A percentile compares a stretch with the other conserved stretches of the same genome.
phyloP scores from a whole-genome alignment of 805 yeast genomes.

The Yamadazyma insecticola region DNA sequence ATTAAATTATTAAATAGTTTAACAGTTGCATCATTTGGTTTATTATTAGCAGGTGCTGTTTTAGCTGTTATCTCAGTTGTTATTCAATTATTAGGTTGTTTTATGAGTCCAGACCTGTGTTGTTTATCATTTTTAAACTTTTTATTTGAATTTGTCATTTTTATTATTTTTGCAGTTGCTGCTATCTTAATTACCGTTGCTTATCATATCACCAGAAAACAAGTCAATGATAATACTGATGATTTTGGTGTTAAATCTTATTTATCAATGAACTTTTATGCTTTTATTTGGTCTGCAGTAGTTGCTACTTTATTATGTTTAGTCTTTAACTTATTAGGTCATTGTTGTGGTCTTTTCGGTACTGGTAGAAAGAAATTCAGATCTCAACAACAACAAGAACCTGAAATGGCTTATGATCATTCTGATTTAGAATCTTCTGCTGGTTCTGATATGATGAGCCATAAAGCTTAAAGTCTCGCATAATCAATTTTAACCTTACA shows the following conservation, averaged over 20 bases:
- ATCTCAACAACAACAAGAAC: constrained; percentile 10
- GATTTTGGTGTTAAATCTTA: constrained; percentile 53
- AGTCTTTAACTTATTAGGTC: constrained; percentile 33
- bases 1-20: constrained; percentile 40
- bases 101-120: constrained; percentile 39
- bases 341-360: constrained; percentile 37
- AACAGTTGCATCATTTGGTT: constrained; percentile 53
- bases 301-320: constrained; percentile 37
- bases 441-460: constrained; percentile 5
- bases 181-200: constrained; percentile 62
- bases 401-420: constrained; percentile 23
- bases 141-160: constrained; percentile 40
- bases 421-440: constrained; percentile 5
- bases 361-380: constrained; percentile 26
- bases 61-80: constrained; percentile 42
- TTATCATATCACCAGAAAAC: constrained; percentile 43
- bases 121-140: constrained; percentile 44
- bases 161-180: constrained; percentile 41
- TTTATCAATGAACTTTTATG: constrained; percentile 50
- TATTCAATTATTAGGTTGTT: constrained; percentile 44
- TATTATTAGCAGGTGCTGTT: constrained; percentile 27
- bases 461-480: background rate
- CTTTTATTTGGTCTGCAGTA: constrained; percentile 60
- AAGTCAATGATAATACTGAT: constrained; percentile 45
- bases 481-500: no score